Conservation (phyloP, 2,329 filamentous ascomycete genomes). For the Didymella keratinophila region DNA sequence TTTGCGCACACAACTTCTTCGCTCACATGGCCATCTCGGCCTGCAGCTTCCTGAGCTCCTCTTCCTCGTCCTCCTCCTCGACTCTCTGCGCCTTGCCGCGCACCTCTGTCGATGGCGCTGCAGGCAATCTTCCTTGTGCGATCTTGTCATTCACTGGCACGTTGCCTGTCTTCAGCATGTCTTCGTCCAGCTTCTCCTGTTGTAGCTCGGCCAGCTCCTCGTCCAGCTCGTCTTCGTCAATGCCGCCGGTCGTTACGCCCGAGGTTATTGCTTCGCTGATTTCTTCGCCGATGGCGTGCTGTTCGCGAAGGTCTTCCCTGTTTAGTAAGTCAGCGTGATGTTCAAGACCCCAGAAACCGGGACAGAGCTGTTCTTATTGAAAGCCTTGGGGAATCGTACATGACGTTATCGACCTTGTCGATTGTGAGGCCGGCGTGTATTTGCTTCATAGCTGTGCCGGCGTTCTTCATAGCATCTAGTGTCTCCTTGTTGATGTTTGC, state of each 20-base stretch:
- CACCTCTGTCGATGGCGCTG: conserved; percentile 72
- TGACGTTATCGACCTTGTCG: conserved; percentile 93
- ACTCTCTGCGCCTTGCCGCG: conserved; percentile 36
- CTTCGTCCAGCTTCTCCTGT: conserved; percentile 90
- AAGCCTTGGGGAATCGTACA: conserved; percentile 69
- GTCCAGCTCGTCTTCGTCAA: conserved; percentile 88
- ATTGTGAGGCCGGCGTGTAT: conserved; percentile 92
- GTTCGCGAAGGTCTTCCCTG: conserved; percentile 90
- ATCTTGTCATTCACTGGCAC: conserved; percentile 83
- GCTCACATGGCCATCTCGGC: conserved; percentile 93
- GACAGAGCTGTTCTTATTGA: not conserved
- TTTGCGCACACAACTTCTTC: not conserved
- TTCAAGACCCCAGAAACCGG: not conserved
- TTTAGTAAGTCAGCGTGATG: conserved; percentile 9
- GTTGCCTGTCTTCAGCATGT: conserved; percentile 88
- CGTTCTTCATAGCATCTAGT: conserved; percentile 90
- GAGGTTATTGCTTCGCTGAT: conserved; percentile 85
- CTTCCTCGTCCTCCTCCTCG: conserved; percentile 94
- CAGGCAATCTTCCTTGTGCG: conserved; percentile 70
- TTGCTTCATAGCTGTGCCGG: conserved; percentile 86
- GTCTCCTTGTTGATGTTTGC: conserved; percentile 99
- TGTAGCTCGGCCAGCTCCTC: conserved; percentile 85
- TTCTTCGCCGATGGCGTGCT: conserved; percentile 92
- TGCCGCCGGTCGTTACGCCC: conserved; percentile 69
- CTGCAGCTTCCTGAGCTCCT: conserved; percentile 89